These are phyloP conservation scores for Pythium sukuiense DNA, from an alignment of 352 stramenopile genomes.

Conservation along the genomic window DNA sequence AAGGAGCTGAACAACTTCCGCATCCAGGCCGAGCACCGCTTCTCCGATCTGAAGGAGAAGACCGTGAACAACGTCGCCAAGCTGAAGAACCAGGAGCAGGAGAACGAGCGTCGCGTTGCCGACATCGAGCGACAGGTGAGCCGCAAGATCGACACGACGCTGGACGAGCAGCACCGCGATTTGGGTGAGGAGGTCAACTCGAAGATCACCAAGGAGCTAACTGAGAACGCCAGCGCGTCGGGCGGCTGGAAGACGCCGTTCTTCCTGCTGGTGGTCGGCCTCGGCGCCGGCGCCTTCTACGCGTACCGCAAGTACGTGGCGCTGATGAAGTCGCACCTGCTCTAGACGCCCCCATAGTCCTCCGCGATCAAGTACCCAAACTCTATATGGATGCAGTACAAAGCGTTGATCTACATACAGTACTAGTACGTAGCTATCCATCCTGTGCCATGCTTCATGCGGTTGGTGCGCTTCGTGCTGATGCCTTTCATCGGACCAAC, in stretches of 20 bases:
- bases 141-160: constrained; percentile 58
- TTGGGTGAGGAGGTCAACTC: constrained; percentile 62
- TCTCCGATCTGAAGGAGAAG: constrained; percentile 85
- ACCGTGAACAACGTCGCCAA: constrained; percentile 80
- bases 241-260: constrained; percentile 82
- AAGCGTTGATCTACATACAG: background rate
- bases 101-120: constrained; percentile 73
- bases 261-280: constrained; percentile 57
- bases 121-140: constrained; percentile 69
- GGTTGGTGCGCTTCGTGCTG: background rate
- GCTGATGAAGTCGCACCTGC: constrained; percentile 86
- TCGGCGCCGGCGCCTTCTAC: constrained; percentile 47
- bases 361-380: background rate
- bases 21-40: constrained; percentile 78
- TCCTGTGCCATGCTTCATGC: too few species aligned
- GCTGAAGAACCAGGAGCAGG: constrained; percentile 69
- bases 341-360: constrained; percentile 40
- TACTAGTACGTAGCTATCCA: too few species aligned
- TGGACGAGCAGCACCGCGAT: constrained; percentile 61
- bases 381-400: constrained; percentile 5
- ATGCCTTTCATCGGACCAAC: background rate
- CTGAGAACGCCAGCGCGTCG: constrained; percentile 58
- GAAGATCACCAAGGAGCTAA: constrained; percentile 80
- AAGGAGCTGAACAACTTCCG: constrained; percentile 83
- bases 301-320: constrained; percentile 86